A percentile compares a stretch with the other conserved stretches of the same genome.
These are phyloP conservation scores for Rubia peregrina DNA, from an alignment of 305 asterid genomes.

Conservation along the genomic window DNA sequence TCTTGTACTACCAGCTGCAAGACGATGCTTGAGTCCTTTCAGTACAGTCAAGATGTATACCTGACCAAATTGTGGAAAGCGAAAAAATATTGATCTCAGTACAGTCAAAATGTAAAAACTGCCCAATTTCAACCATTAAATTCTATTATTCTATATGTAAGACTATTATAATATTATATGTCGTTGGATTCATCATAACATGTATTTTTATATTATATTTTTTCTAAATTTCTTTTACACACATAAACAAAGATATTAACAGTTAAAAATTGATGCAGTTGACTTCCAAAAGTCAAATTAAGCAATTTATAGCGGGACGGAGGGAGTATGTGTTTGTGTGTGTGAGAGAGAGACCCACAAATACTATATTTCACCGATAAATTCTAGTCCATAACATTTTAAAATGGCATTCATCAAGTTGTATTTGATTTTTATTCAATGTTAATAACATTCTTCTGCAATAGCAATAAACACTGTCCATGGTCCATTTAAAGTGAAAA, in stretches of 20 bases:
- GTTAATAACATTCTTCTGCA: constrained; percentile 2
- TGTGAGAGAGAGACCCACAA: not conserved
- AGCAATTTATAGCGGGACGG: no score
- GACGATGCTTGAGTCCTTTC: constrained; percentile 89
- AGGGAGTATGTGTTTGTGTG: not conserved
- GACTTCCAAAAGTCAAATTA: no score
- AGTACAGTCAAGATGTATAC: constrained; percentile 86
- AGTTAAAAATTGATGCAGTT: no score
- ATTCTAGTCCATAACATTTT: not conserved
- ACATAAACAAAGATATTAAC: no score
- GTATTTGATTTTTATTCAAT: constrained; percentile 1
- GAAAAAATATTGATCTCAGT: not conserved
- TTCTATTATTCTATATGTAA: no score
- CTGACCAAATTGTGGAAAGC: constrained; percentile 40
- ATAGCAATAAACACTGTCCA: not conserved
- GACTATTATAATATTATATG: no score
- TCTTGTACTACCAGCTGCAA: constrained; percentile 76
- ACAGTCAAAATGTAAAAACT: constrained; percentile 21
- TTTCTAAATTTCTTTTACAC: no score
- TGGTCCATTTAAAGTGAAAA: not conserved
- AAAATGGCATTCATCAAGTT: not conserved
- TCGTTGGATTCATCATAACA: no score
- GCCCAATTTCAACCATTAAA: constrained; percentile 19
- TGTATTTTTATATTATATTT: no score
- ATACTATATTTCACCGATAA: not conserved